Evolutionary conservation across 2,329 filamentous ascomycete genomes (phyloP).

Genomic region (Aspergillus bombycis): DNA sequence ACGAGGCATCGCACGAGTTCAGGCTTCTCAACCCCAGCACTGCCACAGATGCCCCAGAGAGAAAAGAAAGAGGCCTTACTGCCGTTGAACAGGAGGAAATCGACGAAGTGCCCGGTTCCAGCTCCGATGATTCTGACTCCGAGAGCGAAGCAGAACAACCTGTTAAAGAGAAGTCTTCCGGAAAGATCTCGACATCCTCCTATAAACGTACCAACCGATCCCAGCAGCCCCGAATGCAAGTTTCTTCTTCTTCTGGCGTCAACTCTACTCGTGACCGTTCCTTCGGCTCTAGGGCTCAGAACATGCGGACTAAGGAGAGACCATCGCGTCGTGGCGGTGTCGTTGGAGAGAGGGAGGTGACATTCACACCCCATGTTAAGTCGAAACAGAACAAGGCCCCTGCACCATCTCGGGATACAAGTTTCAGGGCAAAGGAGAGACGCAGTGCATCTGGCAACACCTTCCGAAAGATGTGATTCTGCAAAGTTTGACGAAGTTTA

Average conservation of each 20-base stretch:
- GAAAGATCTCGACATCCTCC: slow-evolving; percentile 56
- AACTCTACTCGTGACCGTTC: slow-evolving; percentile 55
- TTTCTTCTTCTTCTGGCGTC: slow-evolving; percentile 56
- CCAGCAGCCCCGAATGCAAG: slow-evolving; percentile 57
- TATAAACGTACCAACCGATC: slow-evolving; percentile 58
- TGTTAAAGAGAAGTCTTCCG: slow-evolving; percentile 32
- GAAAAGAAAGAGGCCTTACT: slow-evolving; percentile 57
- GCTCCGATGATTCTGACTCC: slow-evolving; percentile 39
- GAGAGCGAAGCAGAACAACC: slow-evolving; percentile 34
- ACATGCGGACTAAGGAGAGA: slow-evolving; percentile 41
- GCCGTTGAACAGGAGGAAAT: slow-evolving; percentile 65
- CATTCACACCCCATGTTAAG: slow-evolving; percentile 59
- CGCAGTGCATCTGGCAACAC: slow-evolving; percentile 54
- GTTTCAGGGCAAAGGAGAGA: slow-evolving; percentile 44
- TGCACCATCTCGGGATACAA: slow-evolving; percentile 20
- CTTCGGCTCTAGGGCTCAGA: slow-evolving; percentile 60
- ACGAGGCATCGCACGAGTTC: slow-evolving; percentile 88
- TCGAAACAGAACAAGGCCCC: slow-evolving; percentile 32
- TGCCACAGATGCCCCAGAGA: slow-evolving; percentile 38
- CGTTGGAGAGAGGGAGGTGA: slow-evolving; percentile 59
- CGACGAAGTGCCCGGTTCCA: slow-evolving; percentile 52
- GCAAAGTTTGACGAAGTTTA: neutral
- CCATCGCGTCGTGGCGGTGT: slow-evolving; percentile 37
- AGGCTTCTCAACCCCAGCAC: slow-evolving; percentile 87
- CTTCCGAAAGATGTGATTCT: slow-evolving; percentile 49